Evolutionary conservation across 1,284 basidiomycete genomes (phyloP).

Genomic region (Heliocybe sulcata): DNA sequence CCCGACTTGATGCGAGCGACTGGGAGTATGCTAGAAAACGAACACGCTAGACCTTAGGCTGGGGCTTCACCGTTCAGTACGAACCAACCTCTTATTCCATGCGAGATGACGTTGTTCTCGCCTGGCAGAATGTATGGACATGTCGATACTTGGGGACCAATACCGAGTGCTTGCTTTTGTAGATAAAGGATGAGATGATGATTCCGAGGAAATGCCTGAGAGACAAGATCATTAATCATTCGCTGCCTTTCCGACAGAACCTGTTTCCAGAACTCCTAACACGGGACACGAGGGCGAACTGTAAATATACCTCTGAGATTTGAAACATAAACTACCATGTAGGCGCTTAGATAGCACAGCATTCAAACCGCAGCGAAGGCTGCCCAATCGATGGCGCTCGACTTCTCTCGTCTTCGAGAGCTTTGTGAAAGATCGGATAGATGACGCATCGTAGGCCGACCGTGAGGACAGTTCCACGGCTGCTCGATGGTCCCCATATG

Average conservation of each 20-base stretch:
- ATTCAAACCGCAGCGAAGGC: neutral
- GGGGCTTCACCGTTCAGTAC: neutral
- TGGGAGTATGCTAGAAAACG: conserved; percentile 37
- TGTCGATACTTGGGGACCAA: conserved; percentile 10
- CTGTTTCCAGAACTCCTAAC: too few species aligned
- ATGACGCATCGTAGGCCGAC: conserved; percentile 94
- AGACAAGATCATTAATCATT: neutral
- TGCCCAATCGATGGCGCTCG: neutral
- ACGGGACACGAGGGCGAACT: too few species aligned
- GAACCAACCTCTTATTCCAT: conserved; percentile 52
- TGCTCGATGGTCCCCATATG: conserved; percentile 97
- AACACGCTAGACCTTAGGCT: neutral
- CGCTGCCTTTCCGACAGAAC: neutral
- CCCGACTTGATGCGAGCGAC: conserved; percentile 42
- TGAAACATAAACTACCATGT: too few species aligned
- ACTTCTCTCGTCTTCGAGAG: neutral
- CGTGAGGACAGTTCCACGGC: conserved; percentile 98
- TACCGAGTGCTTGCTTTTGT: neutral
- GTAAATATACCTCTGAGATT: too few species aligned
- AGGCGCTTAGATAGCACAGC: neutral
- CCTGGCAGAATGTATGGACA: conserved; percentile 48
- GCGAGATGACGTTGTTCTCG: conserved; percentile 42
- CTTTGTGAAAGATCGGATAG: conserved; percentile 37
- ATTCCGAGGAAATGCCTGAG: neutral
- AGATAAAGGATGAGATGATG: too few species aligned